These are phyloP conservation scores for Ophiostoma quercus DNA, from an alignment of 2,329 filamentous ascomycete species.

Conservation along the genomic window DNA sequence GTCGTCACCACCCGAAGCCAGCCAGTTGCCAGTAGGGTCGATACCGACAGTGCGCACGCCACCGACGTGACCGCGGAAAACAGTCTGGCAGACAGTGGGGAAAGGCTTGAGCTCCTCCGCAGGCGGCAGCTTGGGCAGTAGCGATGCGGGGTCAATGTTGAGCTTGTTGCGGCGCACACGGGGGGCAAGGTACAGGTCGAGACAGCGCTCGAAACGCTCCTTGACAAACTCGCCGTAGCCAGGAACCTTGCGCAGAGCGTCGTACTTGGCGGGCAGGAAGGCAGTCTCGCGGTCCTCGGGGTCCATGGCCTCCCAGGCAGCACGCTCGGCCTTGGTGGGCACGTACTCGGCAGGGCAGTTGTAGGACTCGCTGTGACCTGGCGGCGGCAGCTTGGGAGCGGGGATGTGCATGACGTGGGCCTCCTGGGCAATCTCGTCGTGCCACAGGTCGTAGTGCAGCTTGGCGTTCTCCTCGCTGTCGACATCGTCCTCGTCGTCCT, in stretches of 20 bases:
- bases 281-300: conserved; percentile 88
- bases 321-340: conserved; percentile 76
- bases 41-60: conserved; percentile 79
- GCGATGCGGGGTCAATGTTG: conserved; percentile 90
- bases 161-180: conserved; percentile 87
- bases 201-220: conserved; percentile 89
- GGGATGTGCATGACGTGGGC: conserved; percentile 92
- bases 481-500: conserved; percentile 56
- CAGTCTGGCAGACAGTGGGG: conserved; percentile 79
- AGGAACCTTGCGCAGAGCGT: conserved; percentile 82
- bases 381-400: conserved; percentile 86
- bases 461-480: conserved; percentile 58
- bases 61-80: conserved; percentile 84
- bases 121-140: conserved; percentile 86
- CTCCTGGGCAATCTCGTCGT: conserved; percentile 75
- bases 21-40: conserved; percentile 76
- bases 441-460: conserved; percentile 85
- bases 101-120: conserved; percentile 93
- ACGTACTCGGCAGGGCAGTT: conserved; percentile 94
- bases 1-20: conserved; percentile 92
- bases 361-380: conserved; percentile 83
- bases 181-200: conserved; percentile 93
- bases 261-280: conserved; percentile 76
- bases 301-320: conserved; percentile 78
- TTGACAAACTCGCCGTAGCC: conserved; percentile 88